Conservation (phyloP, 2,329 filamentous ascomycete species). For the Neopestalotiopsis clavispora region DNA sequence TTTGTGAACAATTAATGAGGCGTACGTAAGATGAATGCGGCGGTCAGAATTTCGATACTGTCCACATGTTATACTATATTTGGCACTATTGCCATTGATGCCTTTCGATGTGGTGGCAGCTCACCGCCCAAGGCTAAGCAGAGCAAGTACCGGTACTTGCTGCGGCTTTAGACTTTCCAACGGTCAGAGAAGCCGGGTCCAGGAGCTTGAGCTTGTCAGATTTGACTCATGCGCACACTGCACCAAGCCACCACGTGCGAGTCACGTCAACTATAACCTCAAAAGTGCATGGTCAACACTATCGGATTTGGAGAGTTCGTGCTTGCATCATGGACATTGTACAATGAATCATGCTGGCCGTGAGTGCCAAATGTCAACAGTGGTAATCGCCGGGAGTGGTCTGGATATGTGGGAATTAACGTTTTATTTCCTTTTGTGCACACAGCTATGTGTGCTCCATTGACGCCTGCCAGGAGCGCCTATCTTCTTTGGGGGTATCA, state of each 20-base stretch:
- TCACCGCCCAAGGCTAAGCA: not conserved
- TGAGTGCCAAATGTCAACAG: not conserved
- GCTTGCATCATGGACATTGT: not conserved
- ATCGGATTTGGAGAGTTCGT: not conserved
- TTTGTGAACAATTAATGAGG: not conserved
- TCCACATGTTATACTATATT: not conserved
- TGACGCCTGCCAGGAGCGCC: not conserved
- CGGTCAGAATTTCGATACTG: not conserved
- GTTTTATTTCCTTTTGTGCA: not conserved
- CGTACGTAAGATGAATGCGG: not conserved
- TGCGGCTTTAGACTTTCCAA: not conserved
- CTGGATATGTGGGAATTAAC: not conserved
- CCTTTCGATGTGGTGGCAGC: not conserved
- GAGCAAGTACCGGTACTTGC: not conserved
- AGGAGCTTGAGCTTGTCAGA: slow-evolving; percentile 2
- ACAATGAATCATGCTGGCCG: not conserved
- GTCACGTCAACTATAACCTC: not conserved
- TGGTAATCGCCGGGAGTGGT: not conserved
- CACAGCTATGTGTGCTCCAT: not conserved
- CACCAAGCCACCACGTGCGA: not conserved
- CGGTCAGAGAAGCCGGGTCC: not conserved
- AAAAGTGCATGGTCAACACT: not conserved
- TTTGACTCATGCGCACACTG: not conserved
- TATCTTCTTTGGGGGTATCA: not conserved
- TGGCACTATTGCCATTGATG: not conserved